Conservation (phyloP, 129 eudicot genomes). For the Glebionis coronaria region DNA sequence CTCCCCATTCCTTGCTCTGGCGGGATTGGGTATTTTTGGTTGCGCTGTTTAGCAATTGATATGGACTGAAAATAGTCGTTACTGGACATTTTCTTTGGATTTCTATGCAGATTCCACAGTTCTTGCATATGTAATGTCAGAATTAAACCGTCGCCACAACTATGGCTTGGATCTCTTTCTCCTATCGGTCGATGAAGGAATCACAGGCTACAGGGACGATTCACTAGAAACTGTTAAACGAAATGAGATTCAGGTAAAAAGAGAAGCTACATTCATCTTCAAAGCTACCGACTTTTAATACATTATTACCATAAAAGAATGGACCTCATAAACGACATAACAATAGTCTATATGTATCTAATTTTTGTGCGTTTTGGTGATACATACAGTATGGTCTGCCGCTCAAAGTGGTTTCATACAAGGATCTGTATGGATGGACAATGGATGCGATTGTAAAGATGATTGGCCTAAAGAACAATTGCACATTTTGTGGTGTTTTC, state of each 20-base stretch:
- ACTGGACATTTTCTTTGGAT: neutral
- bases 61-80: neutral
- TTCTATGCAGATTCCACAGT: constrained; percentile 77
- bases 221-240: constrained; percentile 98
- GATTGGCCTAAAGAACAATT: constrained; percentile 90
- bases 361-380: neutral
- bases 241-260: constrained; percentile 78
- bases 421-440: constrained; percentile 97
- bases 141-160: constrained; percentile 70
- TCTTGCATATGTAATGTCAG: constrained; percentile 91
- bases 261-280: neutral
- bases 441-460: constrained; percentile 98
- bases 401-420: constrained; percentile 85
- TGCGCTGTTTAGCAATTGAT: no score
- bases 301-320: neutral
- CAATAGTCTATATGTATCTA: no score
- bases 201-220: constrained; percentile 99
- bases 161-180: constrained; percentile 95
- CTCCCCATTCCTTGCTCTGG: no score
- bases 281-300: neutral
- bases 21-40: neutral
- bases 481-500: constrained; percentile 97
- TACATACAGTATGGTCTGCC: constrained; percentile 90
- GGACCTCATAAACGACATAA: constrained; percentile 3
- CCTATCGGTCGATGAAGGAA: constrained; percentile 92